Conservation (phyloP, 208 protist genomes). For the Leishmania lainsoni region DNA sequence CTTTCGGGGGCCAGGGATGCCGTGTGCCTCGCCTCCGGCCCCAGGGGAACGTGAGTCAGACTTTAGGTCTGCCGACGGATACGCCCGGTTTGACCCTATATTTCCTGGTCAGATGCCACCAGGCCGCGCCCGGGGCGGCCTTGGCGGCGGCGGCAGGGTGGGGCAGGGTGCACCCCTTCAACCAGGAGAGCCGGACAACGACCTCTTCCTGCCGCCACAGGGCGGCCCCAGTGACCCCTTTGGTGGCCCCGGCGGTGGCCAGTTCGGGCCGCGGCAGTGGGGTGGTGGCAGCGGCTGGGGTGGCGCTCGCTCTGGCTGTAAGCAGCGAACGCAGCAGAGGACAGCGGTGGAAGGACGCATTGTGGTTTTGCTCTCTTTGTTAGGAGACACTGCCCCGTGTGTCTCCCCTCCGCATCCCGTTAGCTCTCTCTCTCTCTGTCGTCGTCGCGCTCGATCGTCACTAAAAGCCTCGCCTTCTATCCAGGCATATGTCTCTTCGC, state of each 20-base stretch:
- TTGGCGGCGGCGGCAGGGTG: conserved; percentile 11
- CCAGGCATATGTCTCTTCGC: not conserved
- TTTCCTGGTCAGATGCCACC: conserved; percentile 61
- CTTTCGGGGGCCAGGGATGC: conserved; percentile 33
- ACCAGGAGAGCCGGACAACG: conserved; percentile 81
- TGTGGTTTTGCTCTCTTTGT: not conserved
- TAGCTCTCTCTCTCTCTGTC: not conserved
- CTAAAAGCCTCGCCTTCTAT: not conserved
- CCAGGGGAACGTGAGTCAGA: not conserved
- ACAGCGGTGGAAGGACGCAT: not conserved
- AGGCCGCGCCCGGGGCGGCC: conserved; percentile 5
- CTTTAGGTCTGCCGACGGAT: conserved; percentile 16
- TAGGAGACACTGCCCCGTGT: not conserved
- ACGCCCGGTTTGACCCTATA: conserved; percentile 81
- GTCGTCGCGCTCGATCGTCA: not conserved
- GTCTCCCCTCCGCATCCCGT: not conserved
- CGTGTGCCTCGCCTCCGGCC: not conserved
- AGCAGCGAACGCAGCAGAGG: not conserved
- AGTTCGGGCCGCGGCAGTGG: conserved; percentile 43
- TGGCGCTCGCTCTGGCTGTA: conserved; percentile 19
- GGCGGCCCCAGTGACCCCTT: conserved; percentile 35
- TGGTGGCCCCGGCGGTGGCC: conserved; percentile 57
- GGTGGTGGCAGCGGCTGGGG: conserved; percentile 18
- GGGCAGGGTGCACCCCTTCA: conserved; percentile 33
- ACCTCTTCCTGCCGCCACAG: conserved; percentile 61